Evolutionary conservation across 768 basidiomycete species (phyloP).

Genomic region (Lactifluus subvellereus): DNA sequence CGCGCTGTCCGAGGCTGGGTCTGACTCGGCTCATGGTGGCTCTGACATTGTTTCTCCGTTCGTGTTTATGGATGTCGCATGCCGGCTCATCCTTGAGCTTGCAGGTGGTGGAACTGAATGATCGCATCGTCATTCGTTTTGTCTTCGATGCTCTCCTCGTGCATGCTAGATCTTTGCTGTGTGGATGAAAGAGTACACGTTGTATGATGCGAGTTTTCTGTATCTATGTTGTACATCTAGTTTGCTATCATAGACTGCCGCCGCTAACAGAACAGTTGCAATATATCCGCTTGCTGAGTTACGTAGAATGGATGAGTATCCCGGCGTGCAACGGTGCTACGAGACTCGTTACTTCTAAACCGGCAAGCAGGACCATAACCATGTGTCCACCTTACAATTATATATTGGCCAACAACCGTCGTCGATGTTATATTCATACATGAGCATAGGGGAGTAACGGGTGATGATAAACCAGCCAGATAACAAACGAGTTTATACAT

Average conservation of each 20-base stretch:
- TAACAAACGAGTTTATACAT: too few relatives aligned
- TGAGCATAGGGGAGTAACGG: too few relatives aligned
- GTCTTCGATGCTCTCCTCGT: neutral
- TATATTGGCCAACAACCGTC: too few relatives aligned
- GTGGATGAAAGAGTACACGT: constrained; percentile 7
- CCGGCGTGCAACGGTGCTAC: too few relatives aligned
- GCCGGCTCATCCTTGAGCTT: constrained; percentile 87
- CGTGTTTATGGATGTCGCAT: constrained; percentile 95
- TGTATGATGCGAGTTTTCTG: constrained; percentile 13
- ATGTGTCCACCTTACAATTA: too few relatives aligned
- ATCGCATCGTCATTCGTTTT: neutral
- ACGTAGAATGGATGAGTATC: neutral
- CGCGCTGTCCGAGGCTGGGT: constrained; percentile 46
- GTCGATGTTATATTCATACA: too few relatives aligned
- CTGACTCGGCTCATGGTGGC: constrained; percentile 47
- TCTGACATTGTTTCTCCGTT: constrained; percentile 81
- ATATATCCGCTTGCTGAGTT: neutral
- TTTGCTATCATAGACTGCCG: neutral
- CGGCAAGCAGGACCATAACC: too few relatives aligned
- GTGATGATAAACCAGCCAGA: too few relatives aligned
- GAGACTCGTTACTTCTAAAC: too few relatives aligned
- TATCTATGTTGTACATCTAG: constrained; percentile 23
- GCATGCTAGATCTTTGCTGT: constrained; percentile 12
- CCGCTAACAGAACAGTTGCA: constrained; percentile 5
- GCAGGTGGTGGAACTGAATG: constrained; percentile 51